A percentile compares a stretch with the other conserved stretches of the same genome.
phyloP scores from a whole-genome alignment of 129 eudicot species.

The Erigeron canadensis region DNA sequence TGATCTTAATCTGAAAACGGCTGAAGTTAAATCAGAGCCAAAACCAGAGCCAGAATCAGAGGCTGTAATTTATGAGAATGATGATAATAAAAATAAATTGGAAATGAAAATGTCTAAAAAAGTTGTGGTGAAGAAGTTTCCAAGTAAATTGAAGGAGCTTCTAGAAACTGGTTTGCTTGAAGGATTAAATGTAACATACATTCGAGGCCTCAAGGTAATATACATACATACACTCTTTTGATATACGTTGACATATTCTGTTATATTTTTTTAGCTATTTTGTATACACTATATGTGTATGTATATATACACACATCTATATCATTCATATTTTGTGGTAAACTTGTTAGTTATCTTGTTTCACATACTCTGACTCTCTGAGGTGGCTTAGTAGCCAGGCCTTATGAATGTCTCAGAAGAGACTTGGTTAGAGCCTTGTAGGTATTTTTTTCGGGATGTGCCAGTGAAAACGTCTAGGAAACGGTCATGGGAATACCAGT shows the following conservation, averaged over 20 bases:
- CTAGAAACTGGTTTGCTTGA: constrained; percentile 81
- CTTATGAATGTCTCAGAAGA: no score
- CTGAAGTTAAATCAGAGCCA: constrained; percentile 28
- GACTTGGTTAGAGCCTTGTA: no score
- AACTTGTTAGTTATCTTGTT: no score
- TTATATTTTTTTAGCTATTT: not conserved
- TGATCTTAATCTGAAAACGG: constrained; percentile 14
- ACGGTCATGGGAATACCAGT: no score
- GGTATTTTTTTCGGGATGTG: no score
- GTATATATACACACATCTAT: no score
- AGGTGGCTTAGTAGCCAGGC: not conserved
- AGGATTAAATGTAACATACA: constrained; percentile 58
- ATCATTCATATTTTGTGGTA: not conserved
- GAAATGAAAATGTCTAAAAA: constrained; percentile 47
- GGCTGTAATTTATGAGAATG: constrained; percentile 18
- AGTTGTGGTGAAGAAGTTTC: constrained; percentile 40
- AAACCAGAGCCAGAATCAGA: constrained; percentile 11
- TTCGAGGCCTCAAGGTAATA: constrained; percentile 63
- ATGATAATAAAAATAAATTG: constrained; percentile 9
- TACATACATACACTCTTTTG: not conserved
- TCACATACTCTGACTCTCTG: not conserved
- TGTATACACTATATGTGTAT: no score
- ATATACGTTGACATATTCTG: not conserved
- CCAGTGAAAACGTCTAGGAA: no score
- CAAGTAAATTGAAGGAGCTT: constrained; percentile 62